Percentiles rank a stretch among this genome's conserved stretches.
Conservation (phyloP, 352 stramenopile species). For the Phytophthora pisi region DNA sequence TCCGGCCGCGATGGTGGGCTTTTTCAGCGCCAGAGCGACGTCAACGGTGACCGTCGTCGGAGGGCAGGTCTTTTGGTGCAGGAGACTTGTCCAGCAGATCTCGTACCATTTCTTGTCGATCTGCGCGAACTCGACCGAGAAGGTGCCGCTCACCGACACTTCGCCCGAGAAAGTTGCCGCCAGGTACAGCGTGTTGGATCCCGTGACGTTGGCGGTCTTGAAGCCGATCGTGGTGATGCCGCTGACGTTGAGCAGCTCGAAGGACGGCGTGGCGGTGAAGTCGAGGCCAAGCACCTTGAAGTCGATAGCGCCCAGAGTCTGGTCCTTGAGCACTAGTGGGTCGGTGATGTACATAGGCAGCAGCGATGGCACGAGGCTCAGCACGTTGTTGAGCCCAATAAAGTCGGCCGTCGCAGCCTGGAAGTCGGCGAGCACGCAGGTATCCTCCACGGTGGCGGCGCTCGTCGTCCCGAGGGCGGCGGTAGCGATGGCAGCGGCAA, state of each 20-base stretch:
- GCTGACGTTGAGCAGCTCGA: conserved; percentile 32
- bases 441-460: conserved; percentile 33
- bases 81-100: conserved; percentile 58
- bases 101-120: conserved; percentile 65
- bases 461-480: conserved; percentile 20
- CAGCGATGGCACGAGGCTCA: conserved; percentile 29
- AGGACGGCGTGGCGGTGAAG: conserved; percentile 41
- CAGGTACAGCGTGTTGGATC: conserved; percentile 39
- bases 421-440: conserved; percentile 31
- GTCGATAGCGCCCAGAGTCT: conserved; percentile 34
- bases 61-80: conserved; percentile 46
- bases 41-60: conserved; percentile 41
- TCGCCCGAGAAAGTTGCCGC: conserved; percentile 46
- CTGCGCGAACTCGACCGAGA: conserved; percentile 56
- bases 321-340: conserved; percentile 34
- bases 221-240: conserved; percentile 41
- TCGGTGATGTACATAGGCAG: conserved; percentile 39
- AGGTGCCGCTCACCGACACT: conserved; percentile 41
- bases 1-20: conserved; percentile 35
- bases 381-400: conserved; percentile 37
- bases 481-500: conserved; percentile 27
- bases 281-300: conserved; percentile 36
- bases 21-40: conserved; percentile 41
- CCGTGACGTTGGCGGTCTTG: conserved; percentile 49
- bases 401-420: conserved; percentile 29